phyloP scores from a whole-genome alignment of 140 eudicot genomes.

The Anethum foeniculum region DNA sequence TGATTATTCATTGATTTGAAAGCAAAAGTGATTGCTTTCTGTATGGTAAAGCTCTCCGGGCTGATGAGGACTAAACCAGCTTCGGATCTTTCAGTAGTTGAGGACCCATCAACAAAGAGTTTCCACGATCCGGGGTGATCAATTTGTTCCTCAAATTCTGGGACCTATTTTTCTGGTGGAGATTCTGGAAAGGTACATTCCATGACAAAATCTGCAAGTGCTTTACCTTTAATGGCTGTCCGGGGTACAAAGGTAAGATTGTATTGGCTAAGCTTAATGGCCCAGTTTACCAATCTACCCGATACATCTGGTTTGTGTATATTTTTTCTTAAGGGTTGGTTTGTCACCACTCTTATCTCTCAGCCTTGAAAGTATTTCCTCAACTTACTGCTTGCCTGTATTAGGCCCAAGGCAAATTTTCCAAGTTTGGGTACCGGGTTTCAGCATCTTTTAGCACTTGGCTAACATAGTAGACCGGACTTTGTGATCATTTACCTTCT shows the following conservation, averaged over 20 bases:
- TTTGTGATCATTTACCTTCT: background rate
- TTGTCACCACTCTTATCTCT: background rate
- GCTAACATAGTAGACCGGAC: background rate
- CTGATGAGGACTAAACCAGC: no score
- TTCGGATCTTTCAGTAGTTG: no score
- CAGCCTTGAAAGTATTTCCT: background rate
- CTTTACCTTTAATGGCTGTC: background rate
- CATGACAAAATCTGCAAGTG: background rate
- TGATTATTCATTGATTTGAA: no score
- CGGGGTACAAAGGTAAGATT: background rate
- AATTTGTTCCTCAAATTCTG: no score
- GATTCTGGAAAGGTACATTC: background rate
- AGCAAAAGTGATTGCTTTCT: no score
- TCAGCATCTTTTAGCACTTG: background rate
- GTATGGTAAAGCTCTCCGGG: no score
- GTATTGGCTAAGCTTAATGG: background rate
- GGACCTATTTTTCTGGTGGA: no score
- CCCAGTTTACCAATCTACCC: background rate
- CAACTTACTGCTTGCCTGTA: background rate
- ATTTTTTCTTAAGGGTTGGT: background rate
- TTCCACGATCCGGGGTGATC: no score
- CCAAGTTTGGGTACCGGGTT: background rate
- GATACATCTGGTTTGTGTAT: background rate
- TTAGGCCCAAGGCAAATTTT: background rate
- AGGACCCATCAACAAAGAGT: no score